Evolutionary conservation across 768 basidiomycete species (phyloP).

Genomic region (Vararia minispora): DNA sequence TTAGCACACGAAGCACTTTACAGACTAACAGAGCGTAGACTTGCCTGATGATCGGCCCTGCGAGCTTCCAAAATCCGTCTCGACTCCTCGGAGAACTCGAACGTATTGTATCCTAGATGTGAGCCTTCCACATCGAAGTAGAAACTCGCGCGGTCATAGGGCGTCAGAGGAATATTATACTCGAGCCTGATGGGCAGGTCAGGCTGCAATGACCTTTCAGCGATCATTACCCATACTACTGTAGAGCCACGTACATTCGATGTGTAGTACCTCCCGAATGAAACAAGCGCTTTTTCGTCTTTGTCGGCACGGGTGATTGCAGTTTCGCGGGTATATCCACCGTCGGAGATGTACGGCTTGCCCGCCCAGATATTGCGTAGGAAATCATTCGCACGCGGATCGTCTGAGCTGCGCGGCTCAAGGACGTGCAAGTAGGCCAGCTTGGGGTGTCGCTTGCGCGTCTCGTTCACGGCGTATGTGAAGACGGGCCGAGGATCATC

Average conservation of each 20-base stretch:
- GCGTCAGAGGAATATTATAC: slow-evolving; percentile 18
- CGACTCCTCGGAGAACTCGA: too few species aligned
- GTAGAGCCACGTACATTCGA: slow-evolving; percentile 24
- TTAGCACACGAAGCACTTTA: too few species aligned
- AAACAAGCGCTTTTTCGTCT: slow-evolving; percentile 23
- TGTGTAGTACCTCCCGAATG: slow-evolving; percentile 25
- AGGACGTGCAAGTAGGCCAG: slow-evolving; percentile 29
- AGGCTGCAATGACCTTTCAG: slow-evolving; percentile 20
- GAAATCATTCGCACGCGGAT: slow-evolving; percentile 29
- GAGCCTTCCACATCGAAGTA: too few species aligned
- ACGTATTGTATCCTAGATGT: too few species aligned
- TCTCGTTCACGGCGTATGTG: slow-evolving; percentile 31
- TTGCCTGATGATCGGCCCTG: too few species aligned
- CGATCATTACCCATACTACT: not conserved
- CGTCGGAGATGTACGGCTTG: slow-evolving; percentile 29
- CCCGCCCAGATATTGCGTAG: slow-evolving; percentile 35
- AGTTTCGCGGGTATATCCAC: slow-evolving; percentile 30
- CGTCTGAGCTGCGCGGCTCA: slow-evolving; percentile 14
- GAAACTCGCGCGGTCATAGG: slow-evolving; percentile 16
- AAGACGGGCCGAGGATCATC: slow-evolving; percentile 46
- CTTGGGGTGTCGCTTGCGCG: slow-evolving; percentile 29
- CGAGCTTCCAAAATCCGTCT: too few species aligned
- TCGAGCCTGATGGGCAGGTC: slow-evolving; percentile 20
- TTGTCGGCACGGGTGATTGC: slow-evolving; percentile 28
- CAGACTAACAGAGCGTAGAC: too few species aligned